Percentiles rank a stretch among this genome's conserved stretches.
Conservation (phyloP, 495 filamentous ascomycete species). For the Cercophora scortea region DNA sequence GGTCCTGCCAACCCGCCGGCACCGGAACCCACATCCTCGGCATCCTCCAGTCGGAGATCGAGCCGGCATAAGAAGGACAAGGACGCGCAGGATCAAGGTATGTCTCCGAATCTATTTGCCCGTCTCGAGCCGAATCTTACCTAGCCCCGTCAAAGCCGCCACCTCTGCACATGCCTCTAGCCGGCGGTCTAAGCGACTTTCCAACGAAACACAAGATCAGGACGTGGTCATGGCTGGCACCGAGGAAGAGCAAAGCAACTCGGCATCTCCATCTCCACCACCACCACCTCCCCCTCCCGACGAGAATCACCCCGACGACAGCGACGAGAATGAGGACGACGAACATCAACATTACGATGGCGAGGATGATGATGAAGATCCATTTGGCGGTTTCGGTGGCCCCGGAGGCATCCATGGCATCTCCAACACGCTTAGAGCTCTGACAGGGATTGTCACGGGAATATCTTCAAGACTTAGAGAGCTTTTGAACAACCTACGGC, state of each 20-base stretch:
- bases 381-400: conserved; percentile 68
- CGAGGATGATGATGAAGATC: conserved; percentile 59
- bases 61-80: conserved; percentile 55
- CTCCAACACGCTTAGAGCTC: conserved; percentile 73
- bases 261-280: conserved; percentile 28
- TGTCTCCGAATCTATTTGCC: neutral
- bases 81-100: conserved; percentile 20
- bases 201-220: conserved; percentile 43
- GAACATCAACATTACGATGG: conserved; percentile 32
- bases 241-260: conserved; percentile 55
- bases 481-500: conserved; percentile 73
- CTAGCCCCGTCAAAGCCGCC: conserved; percentile 7
- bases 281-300: conserved; percentile 38
- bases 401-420: conserved; percentile 53
- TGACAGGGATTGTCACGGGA: conserved; percentile 87
- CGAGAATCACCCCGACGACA: conserved; percentile 43
- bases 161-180: conserved; percentile 28
- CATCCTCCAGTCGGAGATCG: conserved; percentile 58
- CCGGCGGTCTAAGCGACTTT: conserved; percentile 45
- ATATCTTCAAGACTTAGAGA: conserved; percentile 72
- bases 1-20: conserved; percentile 20
- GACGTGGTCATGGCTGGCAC: conserved; percentile 49
- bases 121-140: conserved; percentile 8
- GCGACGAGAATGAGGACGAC: conserved; percentile 41
- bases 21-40: conserved; percentile 27